Conservation (phyloP, 139 green algal species). For the Tetradesmus obliquus region DNA sequence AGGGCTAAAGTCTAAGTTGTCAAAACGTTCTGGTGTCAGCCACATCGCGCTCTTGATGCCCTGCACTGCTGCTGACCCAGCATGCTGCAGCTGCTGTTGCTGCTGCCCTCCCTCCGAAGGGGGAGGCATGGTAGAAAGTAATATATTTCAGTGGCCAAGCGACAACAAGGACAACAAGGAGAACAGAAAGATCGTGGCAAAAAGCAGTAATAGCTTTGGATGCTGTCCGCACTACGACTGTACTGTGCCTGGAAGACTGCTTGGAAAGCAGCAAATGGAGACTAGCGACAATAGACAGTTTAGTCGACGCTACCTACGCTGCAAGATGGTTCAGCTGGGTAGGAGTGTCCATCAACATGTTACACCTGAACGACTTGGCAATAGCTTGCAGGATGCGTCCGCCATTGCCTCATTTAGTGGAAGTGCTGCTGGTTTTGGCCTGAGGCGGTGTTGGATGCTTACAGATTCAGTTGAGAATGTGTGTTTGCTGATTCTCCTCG, state of each 20-base stretch:
- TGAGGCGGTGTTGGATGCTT: neutral
- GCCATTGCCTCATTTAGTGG: neutral
- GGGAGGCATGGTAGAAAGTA: neutral
- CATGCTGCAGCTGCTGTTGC: constrained; percentile 12
- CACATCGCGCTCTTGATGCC: constrained; percentile 58
- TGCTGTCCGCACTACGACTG: neutral
- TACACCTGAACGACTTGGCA: neutral
- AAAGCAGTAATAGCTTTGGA: neutral
- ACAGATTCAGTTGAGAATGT: neutral
- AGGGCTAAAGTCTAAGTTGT: constrained; percentile 73
- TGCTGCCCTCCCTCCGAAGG: neutral
- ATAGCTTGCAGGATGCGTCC: neutral
- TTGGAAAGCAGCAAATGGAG: too few species aligned
- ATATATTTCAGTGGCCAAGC: too few species aligned
- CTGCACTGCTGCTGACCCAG: neutral
- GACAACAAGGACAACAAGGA: too few species aligned
- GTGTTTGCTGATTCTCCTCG: neutral
- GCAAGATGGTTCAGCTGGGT: too few species aligned
- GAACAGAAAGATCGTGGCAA: too few species aligned
- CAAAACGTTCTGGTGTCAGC: constrained; percentile 87
- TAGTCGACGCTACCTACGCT: too few species aligned
- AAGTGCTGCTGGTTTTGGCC: neutral
- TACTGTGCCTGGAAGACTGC: neutral
- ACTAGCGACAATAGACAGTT: too few species aligned
- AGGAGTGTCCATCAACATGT: neutral